A percentile compares a stretch with the other conserved stretches of the same genome.
These are phyloP conservation scores for Silene conica DNA, from an alignment of 148 eudicot genomes.

Conservation along the genomic window DNA sequence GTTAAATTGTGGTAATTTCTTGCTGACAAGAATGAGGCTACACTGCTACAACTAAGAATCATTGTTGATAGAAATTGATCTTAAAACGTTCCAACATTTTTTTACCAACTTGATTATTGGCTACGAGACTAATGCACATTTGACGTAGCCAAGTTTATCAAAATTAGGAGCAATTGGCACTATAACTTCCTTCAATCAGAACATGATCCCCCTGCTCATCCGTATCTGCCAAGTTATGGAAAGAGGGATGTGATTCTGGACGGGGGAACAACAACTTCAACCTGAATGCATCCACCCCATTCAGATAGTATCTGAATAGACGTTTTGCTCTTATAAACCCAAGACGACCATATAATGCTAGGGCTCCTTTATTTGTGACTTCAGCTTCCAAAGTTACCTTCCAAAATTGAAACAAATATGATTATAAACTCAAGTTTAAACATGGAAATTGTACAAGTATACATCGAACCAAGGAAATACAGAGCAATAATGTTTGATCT, in stretches of 20 bases:
- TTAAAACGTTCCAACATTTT: neutral
- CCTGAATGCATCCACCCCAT: slow-evolving; percentile 93
- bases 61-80: neutral
- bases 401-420: slow-evolving; percentile 11
- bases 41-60: neutral
- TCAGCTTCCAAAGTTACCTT: slow-evolving; percentile 97
- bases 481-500: neutral
- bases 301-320: slow-evolving; percentile 85
- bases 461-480: neutral
- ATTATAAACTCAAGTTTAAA: neutral
- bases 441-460: neutral
- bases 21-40: neutral
- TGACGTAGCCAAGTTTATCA: slow-evolving; percentile 5
- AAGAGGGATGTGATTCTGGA: slow-evolving; percentile 37
- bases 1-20: neutral
- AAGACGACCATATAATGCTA: slow-evolving; percentile 87
- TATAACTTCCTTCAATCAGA: slow-evolving; percentile 31
- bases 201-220: slow-evolving; percentile 27
- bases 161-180: slow-evolving; percentile 10
- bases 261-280: slow-evolving; percentile 78
- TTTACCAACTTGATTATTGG: neutral
- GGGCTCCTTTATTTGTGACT: slow-evolving; percentile 93
- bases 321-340: slow-evolving; percentile 93
- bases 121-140: slow-evolving; percentile 6
- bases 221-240: slow-evolving; percentile 26